Conservation (phyloP, 1,284 basidiomycete genomes). For the Austroboletus niveus region DNA sequence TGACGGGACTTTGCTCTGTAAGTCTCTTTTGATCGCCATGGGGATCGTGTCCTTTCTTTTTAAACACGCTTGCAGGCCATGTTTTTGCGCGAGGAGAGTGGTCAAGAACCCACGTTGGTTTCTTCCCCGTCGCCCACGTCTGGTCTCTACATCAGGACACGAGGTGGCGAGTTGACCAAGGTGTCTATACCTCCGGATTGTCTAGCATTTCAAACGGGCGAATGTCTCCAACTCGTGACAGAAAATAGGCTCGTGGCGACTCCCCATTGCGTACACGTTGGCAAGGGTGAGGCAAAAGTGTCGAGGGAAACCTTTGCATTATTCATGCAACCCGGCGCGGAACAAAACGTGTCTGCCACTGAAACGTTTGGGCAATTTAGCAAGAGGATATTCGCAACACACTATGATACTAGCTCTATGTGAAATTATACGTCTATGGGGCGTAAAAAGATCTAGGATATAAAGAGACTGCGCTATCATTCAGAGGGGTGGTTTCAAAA, state of each 20-base stretch:
- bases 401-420: constrained; percentile 51
- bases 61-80: constrained; percentile 58
- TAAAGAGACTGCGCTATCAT: constrained; percentile 2
- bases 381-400: constrained; percentile 75
- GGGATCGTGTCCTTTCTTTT: background rate
- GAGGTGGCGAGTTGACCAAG: constrained; percentile 72
- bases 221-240: constrained; percentile 87
- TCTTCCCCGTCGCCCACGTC: constrained; percentile 69
- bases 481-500: background rate
- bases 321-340: constrained; percentile 90
- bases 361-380: constrained; percentile 90
- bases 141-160: constrained; percentile 87
- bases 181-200: constrained; percentile 81
- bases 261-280: constrained; percentile 85
- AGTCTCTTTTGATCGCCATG: constrained; percentile 19
- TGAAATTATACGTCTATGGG: constrained; percentile 17
- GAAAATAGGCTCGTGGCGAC: constrained; percentile 76
- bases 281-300: constrained; percentile 47
- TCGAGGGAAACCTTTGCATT: constrained; percentile 87
- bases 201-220: constrained; percentile 91
- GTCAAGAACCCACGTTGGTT: constrained; percentile 47
- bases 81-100: constrained; percentile 56
- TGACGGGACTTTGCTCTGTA: constrained; percentile 88
- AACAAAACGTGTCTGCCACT: constrained; percentile 63
- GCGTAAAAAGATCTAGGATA: constrained; percentile 12